Evolutionary conservation across 2,329 filamentous ascomycete species (phyloP), one percentile per base, ranked within the genome.

Genomic region (Macroventuria anomochaeta): DNA sequence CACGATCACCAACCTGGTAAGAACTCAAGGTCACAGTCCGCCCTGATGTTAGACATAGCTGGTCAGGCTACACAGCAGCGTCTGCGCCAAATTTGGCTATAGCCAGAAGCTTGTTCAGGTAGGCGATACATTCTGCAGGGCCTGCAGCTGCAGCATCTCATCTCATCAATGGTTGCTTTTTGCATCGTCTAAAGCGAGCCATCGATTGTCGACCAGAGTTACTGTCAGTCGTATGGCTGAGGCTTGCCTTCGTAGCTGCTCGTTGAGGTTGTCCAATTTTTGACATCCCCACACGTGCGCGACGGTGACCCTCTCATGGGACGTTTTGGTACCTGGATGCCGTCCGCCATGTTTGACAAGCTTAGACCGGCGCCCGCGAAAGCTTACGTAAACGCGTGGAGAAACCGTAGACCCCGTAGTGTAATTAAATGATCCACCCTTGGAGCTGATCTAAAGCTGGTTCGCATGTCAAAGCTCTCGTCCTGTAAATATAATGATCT

Each of bases 331-430:
- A 36, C 23, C 34, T 36, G 44, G 21, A 40, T 36, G 29, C 34
- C 18, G 31, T 33, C 15, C 13, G 26, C 20, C 28, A 23, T 38
- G 38, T 33, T 39, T 39, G 39, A 36, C 44, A 47, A 32, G 42
- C 32, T 40, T 36, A 28, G 21, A 15, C 26, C 17, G 31, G 49
- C 15, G 26, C 32, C 38, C 37, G 37, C 33, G 18, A 28, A 44
- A 36, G 51, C 46, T 54, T 49, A 54, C 51, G 40, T 46, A 44
- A 33, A 39, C 33, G 17, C 42, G 51, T 54, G 51, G 51, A 21
- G 51, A 40, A 28, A 7, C 29, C 33, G 51, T 44, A 44, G 44
- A 48, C 40, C 51, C 29, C n/a, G 29, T 54, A 54, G 40, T 8
- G 39, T 40, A 54, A 49, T 54, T 43, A 32, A 34, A 34, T 8